These are phyloP conservation scores for Spathaspora hagerdaliae DNA, from an alignment of 805 yeast species.

Conservation along the genomic window DNA sequence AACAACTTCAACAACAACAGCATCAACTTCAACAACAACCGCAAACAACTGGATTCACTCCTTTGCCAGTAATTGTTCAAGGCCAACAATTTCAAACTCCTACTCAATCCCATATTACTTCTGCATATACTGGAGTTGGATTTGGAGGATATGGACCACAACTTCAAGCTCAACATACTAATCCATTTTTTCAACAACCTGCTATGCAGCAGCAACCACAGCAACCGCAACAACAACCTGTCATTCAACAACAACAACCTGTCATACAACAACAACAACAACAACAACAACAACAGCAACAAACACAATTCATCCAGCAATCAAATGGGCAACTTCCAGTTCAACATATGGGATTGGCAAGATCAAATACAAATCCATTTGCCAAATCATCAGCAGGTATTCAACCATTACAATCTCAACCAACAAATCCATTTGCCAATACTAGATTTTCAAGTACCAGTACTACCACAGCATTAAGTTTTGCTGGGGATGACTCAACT, in stretches of 20 bases:
- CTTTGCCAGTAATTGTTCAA: constrained; percentile 8
- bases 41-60: constrained; percentile 1
- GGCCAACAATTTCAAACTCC: constrained; percentile 13
- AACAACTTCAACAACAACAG: constrained; percentile 22
- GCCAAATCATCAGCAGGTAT: constrained; percentile 12
- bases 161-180: constrained; percentile 17
- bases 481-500: constrained; percentile 5
- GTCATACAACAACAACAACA: constrained; percentile 14
- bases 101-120: constrained; percentile 16
- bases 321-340: constrained; percentile 4
- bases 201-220: constrained; percentile 8
- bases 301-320: constrained; percentile 3
- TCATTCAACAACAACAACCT: constrained; percentile 9
- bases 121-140: constrained; percentile 52
- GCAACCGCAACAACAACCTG: constrained; percentile 18
- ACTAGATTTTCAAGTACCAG: constrained; percentile 31
- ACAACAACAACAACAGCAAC: constrained; percentile 12
- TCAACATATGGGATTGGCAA: constrained; percentile 14
- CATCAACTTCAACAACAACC: constrained; percentile 19
- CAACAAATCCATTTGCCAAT: constrained; percentile 45
- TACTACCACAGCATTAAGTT: constrained; percentile 28
- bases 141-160: constrained; percentile 50
- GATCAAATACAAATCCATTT: constrained; percentile 37
- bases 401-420: constrained; percentile 9
- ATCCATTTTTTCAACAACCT: constrained; percentile 16